Base-by-base conservation (phyloP, 345 rosid genomes). In the Citrus australasica region DNA sequence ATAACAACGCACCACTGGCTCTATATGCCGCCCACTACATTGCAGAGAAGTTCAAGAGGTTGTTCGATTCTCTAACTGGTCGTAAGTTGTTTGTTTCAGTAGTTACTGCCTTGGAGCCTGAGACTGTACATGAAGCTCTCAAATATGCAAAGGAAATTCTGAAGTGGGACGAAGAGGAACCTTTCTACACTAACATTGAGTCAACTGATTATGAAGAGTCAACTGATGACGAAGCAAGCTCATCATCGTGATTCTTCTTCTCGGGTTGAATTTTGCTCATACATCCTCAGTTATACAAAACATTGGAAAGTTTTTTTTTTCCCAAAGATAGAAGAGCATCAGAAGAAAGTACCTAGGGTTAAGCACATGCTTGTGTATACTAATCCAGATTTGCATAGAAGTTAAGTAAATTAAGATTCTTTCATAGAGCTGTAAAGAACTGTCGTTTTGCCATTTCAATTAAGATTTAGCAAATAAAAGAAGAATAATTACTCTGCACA, bases 1-100 rank as follows among this genome's bases (percentile, higher is more conserved):
- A 71, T 28, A 81, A 64, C 6, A 81, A 75, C 81, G 79, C 93
- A 60, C 30, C 95, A 2, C 62, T 91, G 87, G 94, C 92, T 55
- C 88, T 84, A 66, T 86, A 87, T 6, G 97, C 94, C 56, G 92
- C 80, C 81, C 92, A 93, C 73, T 96, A 86, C 63, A 81, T 94
- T 2, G 97, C 92, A 6, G 71, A 74, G 42, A 86, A 91, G 92
- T 96, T 92, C 87, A 96, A 92, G 89, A 85, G 85, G 78, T 62
- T 90, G 58, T 92, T 90, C 84, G 59, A 42, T 6, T 75, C 80
- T 1, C 90, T 92, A 5, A 88, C 89, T 9, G 91, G 38, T 32
- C 88, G 70, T 30, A 93, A 91, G 88, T 80, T 93, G 85, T 92
- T 83, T 58, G 97, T 85, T 48, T 82, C 89, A 1, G 74, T 56